Conservation (phyloP, 2,329 filamentous ascomycete species). For the Aspergillus fructus region DNA sequence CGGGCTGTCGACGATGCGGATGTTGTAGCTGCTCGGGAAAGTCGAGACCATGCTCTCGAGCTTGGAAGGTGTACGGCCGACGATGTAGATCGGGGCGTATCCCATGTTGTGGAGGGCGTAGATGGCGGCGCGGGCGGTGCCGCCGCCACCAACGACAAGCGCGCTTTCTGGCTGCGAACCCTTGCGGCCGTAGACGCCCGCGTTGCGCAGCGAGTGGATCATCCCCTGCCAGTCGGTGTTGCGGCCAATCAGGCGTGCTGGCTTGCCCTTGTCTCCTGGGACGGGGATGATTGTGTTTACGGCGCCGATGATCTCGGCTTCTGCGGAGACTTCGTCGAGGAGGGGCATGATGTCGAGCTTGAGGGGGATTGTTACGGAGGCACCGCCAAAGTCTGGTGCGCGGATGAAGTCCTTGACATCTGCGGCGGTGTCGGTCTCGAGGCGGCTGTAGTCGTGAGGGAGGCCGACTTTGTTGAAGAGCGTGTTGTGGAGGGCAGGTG, state of each 20-base stretch:
- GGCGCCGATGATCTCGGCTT: conserved; percentile 81
- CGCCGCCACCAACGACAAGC: conserved; percentile 86
- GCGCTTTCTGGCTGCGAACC: conserved; percentile 49
- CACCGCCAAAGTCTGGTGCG: conserved; percentile 77
- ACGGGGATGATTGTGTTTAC: conserved; percentile 87
- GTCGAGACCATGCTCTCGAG: conserved; percentile 65
- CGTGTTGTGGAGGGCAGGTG: conserved; percentile 84
- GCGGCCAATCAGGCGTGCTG: conserved; percentile 67
- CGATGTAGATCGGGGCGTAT: conserved; percentile 81
- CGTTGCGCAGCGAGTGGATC: conserved; percentile 71
- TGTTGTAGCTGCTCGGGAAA: conserved; percentile 72
- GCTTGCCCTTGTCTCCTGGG: conserved; percentile 42
- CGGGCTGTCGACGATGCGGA: conserved; percentile 61
- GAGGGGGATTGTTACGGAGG: conserved; percentile 91
- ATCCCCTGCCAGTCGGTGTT: conserved; percentile 98
- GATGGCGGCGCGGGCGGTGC: conserved; percentile 87
- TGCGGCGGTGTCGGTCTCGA: conserved; percentile 68
- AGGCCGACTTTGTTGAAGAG: conserved; percentile 76
- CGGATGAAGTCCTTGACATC: conserved; percentile 67
- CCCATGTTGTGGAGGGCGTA: conserved; percentile 82
- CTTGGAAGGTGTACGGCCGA: conserved; percentile 72
- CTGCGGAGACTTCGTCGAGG: conserved; percentile 75
- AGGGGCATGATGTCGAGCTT: conserved; percentile 84
- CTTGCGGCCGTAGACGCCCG: conserved; percentile 56
- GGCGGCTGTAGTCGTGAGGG: conserved; percentile 74